Base-by-base conservation (phyloP, 306 rosid species). In the Fragaria vesca region DNA sequence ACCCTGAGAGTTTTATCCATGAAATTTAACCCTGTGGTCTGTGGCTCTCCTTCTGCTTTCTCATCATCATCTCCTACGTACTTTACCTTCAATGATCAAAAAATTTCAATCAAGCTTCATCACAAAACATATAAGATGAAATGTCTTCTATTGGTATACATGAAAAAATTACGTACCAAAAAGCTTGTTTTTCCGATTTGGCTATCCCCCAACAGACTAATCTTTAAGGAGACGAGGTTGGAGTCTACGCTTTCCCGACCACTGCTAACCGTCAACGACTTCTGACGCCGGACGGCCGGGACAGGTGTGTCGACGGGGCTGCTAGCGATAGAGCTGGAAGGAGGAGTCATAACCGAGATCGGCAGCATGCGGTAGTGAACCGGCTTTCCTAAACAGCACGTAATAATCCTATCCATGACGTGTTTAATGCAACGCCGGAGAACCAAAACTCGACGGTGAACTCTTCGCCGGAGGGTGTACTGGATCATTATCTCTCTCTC, bases 151-250 rank as follows among this genome's bases (percentile, higher is more conserved):
- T 3, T 9, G 15, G 32, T 7, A 5, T 24, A 17, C 2, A 42
- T 42, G 46, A 3, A 0, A 67, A 8, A 36, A 81, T 13, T 40
- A 95, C 50, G 50, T 46, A 48, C 98, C 96, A 92, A 65, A 83
- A 95, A 95, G 80, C 97, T 87, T 66, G 98, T 92, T 86, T 95
- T 95, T 70, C 98, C 98, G 45, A 89, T 91, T 81, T 88, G 85
- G 81, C 87, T 79, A 51, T 95, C 97, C 28, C 98, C 98, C 85
- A 95, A 80, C 40, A 95, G 89, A 81, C 87, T 88, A 73, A 95
- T 92, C 93, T 95, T 95, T 76, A 95, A 78, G 42, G 93, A 71
- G 75, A 95, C 97, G 85, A 95, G 84, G 86, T 95, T 97, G 16
- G 87, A 81, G 40, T 93, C 96, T 43, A 61, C 63, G 7, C 21